Percentiles rank a stretch among this genome's conserved stretches.
Conservation (phyloP, 306 rosid species). For the Vigna hirtella region DNA sequence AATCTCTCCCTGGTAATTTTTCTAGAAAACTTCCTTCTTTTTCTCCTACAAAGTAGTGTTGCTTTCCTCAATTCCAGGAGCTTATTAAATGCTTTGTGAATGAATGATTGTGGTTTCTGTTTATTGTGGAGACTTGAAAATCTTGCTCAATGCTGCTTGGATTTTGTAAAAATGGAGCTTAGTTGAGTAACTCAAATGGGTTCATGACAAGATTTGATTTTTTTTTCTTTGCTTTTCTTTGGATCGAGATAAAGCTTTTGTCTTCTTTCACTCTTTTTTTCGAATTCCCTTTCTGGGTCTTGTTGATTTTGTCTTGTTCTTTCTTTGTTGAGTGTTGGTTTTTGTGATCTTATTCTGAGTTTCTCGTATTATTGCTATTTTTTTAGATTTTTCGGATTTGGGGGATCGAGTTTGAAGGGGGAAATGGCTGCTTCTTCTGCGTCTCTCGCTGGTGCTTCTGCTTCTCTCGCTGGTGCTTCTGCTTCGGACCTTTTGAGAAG, state of each 20-base stretch:
- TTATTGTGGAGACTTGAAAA: constrained; percentile 17
- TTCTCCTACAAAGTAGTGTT: constrained; percentile 9
- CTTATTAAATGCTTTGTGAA: not conserved
- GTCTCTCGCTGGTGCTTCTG: no score
- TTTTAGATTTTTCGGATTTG: constrained; percentile 42
- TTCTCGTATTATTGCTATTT: not conserved
- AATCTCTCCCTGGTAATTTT: constrained; percentile 53
- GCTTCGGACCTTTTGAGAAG: constrained; percentile 93
- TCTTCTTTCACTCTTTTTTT: not conserved
- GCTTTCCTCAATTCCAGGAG: not conserved
- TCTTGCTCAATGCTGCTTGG: constrained; percentile 23
- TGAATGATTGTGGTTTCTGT: not conserved
- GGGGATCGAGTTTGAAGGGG: constrained; percentile 54
- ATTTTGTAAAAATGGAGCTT: constrained; percentile 35
- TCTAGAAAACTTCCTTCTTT: not conserved
- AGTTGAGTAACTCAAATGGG: constrained; percentile 22
- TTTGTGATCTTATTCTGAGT: constrained; percentile 38
- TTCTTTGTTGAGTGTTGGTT: not conserved
- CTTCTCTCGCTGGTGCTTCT: constrained; percentile 53
- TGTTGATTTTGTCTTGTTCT: constrained; percentile 17
- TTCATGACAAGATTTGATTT: constrained; percentile 12
- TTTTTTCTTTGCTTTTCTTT: not conserved
- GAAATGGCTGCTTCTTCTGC: constrained; percentile 78
- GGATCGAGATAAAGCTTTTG: constrained; percentile 29
- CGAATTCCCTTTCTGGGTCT: constrained; percentile 27